These are phyloP conservation scores for Guyanaporus albipodus DNA, from an alignment of 768 basidiomycete species.

Conservation along the genomic window DNA sequence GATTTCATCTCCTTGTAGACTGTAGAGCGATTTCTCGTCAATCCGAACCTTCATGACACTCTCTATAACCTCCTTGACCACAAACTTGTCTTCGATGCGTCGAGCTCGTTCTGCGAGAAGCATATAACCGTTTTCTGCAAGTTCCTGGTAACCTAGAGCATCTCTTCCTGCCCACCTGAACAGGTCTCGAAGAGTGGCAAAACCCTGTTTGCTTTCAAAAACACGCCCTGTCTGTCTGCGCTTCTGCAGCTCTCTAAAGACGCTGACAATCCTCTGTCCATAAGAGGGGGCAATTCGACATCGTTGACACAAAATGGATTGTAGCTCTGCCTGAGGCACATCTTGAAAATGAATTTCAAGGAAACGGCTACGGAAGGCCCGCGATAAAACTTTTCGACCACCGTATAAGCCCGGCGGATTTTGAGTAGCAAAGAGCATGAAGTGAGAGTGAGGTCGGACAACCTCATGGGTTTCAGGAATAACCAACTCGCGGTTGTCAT, in stretches of 20 bases:
- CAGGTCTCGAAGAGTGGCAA: conserved; percentile 93
- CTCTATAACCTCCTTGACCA: conserved; percentile 93
- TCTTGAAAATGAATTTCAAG: conserved; percentile 97
- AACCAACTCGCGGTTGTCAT: conserved; percentile 95
- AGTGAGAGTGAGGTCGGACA: conserved; percentile 87
- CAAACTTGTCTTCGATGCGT: conserved; percentile 75
- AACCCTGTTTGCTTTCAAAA: conserved; percentile 96
- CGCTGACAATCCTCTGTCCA: conserved; percentile 82
- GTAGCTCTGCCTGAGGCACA: conserved; percentile 89
- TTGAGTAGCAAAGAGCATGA: conserved; percentile 98
- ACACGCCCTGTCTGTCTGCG: conserved; percentile 87
- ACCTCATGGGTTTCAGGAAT: conserved; percentile 97
- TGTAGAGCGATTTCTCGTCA: conserved; percentile 68
- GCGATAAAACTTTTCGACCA: conserved; percentile 89
- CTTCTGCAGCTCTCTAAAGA: conserved; percentile 91
- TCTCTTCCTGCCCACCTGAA: conserved; percentile 96
- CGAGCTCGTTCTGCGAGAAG: conserved; percentile 89
- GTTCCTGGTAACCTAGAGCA: conserved; percentile 83
- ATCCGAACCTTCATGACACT: conserved; percentile 82
- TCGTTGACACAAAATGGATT: conserved; percentile 89
- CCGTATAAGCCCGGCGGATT: conserved; percentile 96
- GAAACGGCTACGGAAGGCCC: conserved; percentile 96
- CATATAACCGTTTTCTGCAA: conserved; percentile 98
- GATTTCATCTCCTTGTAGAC: conserved; percentile 44
- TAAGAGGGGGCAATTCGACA: conserved; percentile 94